A percentile compares a stretch with the other conserved stretches of the same genome.
Evolutionary conservation across 805 yeast species (phyloP).

Genomic region (Ogataea populi-albae): DNA sequence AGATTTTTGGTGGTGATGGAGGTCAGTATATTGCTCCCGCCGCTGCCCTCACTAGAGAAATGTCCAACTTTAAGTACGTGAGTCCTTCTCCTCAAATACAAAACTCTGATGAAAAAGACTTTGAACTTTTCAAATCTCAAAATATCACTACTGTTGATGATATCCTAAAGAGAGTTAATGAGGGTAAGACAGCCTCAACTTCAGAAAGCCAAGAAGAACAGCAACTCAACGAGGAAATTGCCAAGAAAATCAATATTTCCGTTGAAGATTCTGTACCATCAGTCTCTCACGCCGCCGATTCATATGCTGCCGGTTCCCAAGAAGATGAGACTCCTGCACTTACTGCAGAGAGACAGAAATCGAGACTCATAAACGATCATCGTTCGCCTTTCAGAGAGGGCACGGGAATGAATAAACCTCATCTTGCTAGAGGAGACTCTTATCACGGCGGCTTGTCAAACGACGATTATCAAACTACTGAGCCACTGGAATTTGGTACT

Average conservation of each 20-base stretch:
- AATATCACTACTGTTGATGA: constrained; percentile 30
- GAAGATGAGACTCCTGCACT: constrained; percentile 40
- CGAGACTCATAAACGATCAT: constrained; percentile 18
- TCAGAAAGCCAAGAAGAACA: constrained; percentile 12
- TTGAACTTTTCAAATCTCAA: constrained; percentile 24
- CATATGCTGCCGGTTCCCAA: constrained; percentile 45
- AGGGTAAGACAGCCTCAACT: constrained; percentile 25
- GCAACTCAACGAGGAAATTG: constrained; percentile 7
- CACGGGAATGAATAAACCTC: constrained; percentile 45
- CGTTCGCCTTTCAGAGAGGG: constrained; percentile 28
- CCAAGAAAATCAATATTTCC: constrained; percentile 7
- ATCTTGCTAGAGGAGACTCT: constrained; percentile 75
- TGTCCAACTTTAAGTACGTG: constrained; percentile 19
- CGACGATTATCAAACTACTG: constrained; percentile 34
- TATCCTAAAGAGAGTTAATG: constrained; percentile 31
- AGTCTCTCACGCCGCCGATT: too few species aligned
- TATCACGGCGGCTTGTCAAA: constrained; percentile 57
- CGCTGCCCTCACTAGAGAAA: constrained; percentile 23
- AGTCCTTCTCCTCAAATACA: constrained; percentile 11
- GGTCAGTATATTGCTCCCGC: constrained; percentile 36
- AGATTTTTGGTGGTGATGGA: constrained; percentile 31
- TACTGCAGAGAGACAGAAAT: constrained; percentile 19
- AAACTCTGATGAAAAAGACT: constrained; percentile 5
- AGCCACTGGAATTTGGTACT: constrained; percentile 34
- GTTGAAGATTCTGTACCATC: constrained; percentile 30